Evolutionary conservation across 1,284 basidiomycete genomes (phyloP).

Genomic region (Ustanciosporium gigantosporum): DNA sequence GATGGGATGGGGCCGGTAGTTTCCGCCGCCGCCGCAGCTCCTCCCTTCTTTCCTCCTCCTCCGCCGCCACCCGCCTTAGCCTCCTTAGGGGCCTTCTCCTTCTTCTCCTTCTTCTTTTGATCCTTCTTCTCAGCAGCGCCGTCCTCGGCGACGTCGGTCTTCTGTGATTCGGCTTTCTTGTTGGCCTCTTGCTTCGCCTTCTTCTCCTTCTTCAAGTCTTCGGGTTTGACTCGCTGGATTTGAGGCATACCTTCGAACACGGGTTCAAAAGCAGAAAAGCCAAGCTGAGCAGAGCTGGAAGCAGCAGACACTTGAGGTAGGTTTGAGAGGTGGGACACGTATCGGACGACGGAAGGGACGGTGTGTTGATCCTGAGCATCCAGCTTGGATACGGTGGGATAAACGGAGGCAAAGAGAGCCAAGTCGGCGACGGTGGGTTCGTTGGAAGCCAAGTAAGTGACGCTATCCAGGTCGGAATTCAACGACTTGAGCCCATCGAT

Average conservation of each 20-base stretch:
- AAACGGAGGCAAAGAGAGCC: slow-evolving; percentile 55
- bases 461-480: slow-evolving; percentile 41
- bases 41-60: slow-evolving; percentile 42
- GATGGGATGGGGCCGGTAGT: slow-evolving; percentile 48
- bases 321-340: slow-evolving; percentile 57
- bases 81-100: slow-evolving; percentile 51
- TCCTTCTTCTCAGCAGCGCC: slow-evolving; percentile 9
- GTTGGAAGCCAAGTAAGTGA: slow-evolving; percentile 51
- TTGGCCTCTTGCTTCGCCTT: slow-evolving; percentile 47
- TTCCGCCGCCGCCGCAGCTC: slow-evolving; percentile 28
- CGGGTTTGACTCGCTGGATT: slow-evolving; percentile 46
- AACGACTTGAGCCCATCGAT: slow-evolving; percentile 47
- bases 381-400: slow-evolving; percentile 51
- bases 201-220: slow-evolving; percentile 46
- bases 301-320: slow-evolving; percentile 33
- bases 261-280: slow-evolving; percentile 49
- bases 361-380: slow-evolving; percentile 51
- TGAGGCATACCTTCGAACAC: slow-evolving; percentile 55
- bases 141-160: slow-evolving; percentile 17
- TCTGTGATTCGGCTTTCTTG: slow-evolving; percentile 15
- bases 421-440: slow-evolving; percentile 56
- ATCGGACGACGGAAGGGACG: slow-evolving; percentile 55
- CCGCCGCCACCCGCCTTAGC: slow-evolving; percentile 44
- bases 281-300: slow-evolving; percentile 33
- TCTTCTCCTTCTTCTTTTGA: slow-evolving; percentile 46